These are phyloP conservation scores for Dryas octopetala DNA, from an alignment of 306 rosid species.

Conservation along the genomic window DNA sequence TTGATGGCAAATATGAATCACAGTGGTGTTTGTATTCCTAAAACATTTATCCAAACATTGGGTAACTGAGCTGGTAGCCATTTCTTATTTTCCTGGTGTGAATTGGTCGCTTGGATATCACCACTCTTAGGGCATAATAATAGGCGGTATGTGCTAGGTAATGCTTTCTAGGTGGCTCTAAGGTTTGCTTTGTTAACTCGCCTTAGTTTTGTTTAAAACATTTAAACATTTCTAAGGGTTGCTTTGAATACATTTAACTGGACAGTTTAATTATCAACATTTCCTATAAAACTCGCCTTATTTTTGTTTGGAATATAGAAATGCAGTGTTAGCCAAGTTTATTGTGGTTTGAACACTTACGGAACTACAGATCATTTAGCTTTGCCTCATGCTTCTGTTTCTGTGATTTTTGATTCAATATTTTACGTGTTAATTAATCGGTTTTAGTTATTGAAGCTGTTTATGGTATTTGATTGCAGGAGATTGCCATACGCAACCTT, in stretches of 20 bases:
- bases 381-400: background rate
- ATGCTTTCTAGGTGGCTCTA: background rate
- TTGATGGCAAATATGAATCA: background rate
- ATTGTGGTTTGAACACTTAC: background rate
- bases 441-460: constrained; percentile 23
- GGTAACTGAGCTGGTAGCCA: background rate
- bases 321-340: background rate
- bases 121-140: background rate
- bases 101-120: background rate
- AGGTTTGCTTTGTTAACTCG: too few relatives aligned
- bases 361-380: background rate
- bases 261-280: background rate
- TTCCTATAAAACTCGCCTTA: background rate
- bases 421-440: background rate
- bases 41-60: background rate
- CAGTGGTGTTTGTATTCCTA: background rate
- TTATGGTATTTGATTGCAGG: constrained; percentile 48
- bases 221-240: too few relatives aligned
- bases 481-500: constrained; percentile 79
- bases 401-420: background rate
- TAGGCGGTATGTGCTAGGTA: background rate
- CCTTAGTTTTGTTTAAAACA: too few relatives aligned
- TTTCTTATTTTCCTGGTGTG: background rate
- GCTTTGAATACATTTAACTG: too few relatives aligned
- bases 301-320: background rate